Conservation (phyloP, 225 moss, liverwort and hornwort genomes). For the Pleurozium schreberi region DNA sequence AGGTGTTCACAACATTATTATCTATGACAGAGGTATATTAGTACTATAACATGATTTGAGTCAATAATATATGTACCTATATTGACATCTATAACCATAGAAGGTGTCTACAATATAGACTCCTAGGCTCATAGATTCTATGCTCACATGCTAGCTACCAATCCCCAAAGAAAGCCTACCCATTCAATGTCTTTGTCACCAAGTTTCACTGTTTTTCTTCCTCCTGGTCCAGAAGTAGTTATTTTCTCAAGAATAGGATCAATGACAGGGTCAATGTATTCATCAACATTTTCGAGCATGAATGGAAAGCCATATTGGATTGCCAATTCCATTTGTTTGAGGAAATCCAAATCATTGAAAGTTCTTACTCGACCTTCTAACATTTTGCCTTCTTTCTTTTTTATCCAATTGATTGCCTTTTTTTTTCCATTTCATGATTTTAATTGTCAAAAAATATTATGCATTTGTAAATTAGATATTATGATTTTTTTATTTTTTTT, state of each 20-base stretch:
- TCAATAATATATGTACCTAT: too few species aligned
- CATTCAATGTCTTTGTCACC: slow-evolving; percentile 95
- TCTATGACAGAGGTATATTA: too few species aligned
- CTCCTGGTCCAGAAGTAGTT: slow-evolving; percentile 34
- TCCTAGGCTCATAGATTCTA: too few species aligned
- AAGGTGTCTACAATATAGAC: too few species aligned
- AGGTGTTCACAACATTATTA: too few species aligned
- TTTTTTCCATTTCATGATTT: background rate
- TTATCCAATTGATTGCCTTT: slow-evolving; percentile 95
- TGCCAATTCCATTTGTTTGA: slow-evolving; percentile 87
- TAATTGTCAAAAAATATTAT: background rate
- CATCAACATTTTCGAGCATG: slow-evolving; percentile 91
- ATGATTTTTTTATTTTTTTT: too few species aligned
- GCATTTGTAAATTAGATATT: background rate
- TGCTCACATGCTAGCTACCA: too few species aligned
- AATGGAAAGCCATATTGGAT: slow-evolving; percentile 95
- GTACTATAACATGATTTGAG: too few species aligned
- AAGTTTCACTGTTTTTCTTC: slow-evolving; percentile 62
- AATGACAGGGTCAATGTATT: slow-evolving; percentile 90
- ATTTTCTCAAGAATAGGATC: slow-evolving; percentile 83
- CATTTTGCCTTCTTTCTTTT: slow-evolving; percentile 85
- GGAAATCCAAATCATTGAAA: slow-evolving; percentile 82
- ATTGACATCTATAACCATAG: too few species aligned
- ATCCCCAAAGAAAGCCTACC: slow-evolving; percentile 28
- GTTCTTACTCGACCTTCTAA: slow-evolving; percentile 75